Evolutionary conservation across 2,329 filamentous ascomycete species (phyloP).

Genomic region (Pseudogymnoascus sp.): DNA sequence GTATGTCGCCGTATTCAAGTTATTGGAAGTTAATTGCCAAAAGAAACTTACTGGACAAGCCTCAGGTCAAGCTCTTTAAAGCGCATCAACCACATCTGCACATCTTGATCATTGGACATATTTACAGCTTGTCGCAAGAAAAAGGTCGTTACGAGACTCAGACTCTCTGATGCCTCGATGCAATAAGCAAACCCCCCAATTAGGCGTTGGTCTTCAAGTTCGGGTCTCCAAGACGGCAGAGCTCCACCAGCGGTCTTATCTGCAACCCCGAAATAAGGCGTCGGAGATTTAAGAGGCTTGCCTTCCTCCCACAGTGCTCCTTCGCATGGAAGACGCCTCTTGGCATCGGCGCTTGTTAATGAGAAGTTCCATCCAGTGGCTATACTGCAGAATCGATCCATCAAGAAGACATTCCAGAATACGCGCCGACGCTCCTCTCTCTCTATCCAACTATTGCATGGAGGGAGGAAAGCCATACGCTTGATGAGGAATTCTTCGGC

Average conservation of each 20-base stretch:
- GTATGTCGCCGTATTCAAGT: background rate
- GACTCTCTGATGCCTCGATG: constrained; percentile 28
- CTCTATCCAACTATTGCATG: constrained; percentile 26
- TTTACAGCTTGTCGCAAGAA: constrained; percentile 28
- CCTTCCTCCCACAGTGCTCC: constrained; percentile 27
- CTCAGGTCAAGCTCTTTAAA: constrained; percentile 28
- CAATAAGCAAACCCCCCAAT: constrained; percentile 28
- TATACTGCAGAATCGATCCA: constrained; percentile 31
- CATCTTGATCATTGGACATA: constrained; percentile 22
- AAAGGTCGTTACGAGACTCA: constrained; percentile 29
- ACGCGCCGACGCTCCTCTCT: constrained; percentile 29
- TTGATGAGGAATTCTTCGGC: constrained; percentile 26
- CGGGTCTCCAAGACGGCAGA: constrained; percentile 17
- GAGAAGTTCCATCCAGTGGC: constrained; percentile 30
- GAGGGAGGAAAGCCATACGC: constrained; percentile 29
- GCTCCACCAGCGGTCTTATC: constrained; percentile 22
- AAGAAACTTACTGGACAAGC: constrained; percentile 19
- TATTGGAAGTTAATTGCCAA: background rate
- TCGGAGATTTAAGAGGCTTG: constrained; percentile 19
- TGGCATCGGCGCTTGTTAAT: constrained; percentile 27
- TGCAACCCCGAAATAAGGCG: constrained; percentile 34
- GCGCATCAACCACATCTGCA: constrained; percentile 28
- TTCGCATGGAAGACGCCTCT: constrained; percentile 29
- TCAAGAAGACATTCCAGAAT: constrained; percentile 31
- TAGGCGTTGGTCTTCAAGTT: constrained; percentile 22